Evolutionary conservation across 2,329 filamentous ascomycete species (phyloP).

Genomic region (Neurospora crassa): DNA sequence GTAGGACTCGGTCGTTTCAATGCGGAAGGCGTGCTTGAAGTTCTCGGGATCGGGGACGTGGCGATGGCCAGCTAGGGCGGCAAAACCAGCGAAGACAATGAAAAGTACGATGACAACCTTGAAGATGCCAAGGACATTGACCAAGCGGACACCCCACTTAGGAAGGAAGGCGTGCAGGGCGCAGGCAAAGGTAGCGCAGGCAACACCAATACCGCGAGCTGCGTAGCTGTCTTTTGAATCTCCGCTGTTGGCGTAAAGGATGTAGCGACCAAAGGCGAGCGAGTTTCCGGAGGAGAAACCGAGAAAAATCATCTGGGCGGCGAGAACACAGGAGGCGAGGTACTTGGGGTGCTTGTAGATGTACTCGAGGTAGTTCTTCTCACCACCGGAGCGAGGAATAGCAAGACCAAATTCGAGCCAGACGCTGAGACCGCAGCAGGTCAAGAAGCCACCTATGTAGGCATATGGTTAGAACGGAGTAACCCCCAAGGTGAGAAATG

Average conservation of each 20-base stretch:
- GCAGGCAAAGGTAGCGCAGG: conserved; percentile 44
- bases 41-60: conserved; percentile 42
- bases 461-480: conserved; percentile 1
- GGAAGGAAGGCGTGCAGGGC: conserved; percentile 41
- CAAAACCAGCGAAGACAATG: conserved; percentile 52
- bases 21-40: conserved; percentile 45
- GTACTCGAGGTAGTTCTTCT: conserved; percentile 59
- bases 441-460: conserved; percentile 31
- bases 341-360: conserved; percentile 50
- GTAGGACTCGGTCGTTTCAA: conserved; percentile 33
- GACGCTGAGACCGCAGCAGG: conserved; percentile 49
- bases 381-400: conserved; percentile 52
- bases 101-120: conserved; percentile 51
- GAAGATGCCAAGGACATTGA: conserved; percentile 50
- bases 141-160: conserved; percentile 48
- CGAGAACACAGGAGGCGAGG: conserved; percentile 49
- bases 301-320: conserved; percentile 51
- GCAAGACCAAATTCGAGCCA: conserved; percentile 55
- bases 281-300: conserved; percentile 52
- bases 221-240: conserved; percentile 41
- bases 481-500: neutral
- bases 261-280: conserved; percentile 45
- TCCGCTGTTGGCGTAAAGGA: conserved; percentile 41
- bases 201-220: conserved; percentile 46
- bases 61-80: conserved; percentile 41